Conservation (phyloP, 2,329 filamentous ascomycete species). For the Monosporascus sp. region DNA sequence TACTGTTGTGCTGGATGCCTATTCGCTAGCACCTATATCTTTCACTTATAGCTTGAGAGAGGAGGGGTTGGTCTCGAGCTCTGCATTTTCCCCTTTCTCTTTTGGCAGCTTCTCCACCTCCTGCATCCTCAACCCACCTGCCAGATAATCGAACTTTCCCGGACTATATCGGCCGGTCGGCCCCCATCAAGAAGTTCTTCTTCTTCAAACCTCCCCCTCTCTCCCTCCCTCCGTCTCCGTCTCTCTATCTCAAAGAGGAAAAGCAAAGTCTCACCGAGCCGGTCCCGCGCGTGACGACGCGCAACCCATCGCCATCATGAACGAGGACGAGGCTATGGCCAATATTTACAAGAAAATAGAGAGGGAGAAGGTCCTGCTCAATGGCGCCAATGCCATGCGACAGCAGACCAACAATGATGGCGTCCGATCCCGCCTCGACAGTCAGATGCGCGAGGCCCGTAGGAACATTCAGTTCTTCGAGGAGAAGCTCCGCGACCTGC, state of each 20-base stretch:
- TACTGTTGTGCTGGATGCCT: background rate
- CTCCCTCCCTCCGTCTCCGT: background rate
- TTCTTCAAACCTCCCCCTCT: background rate
- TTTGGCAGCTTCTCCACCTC: background rate
- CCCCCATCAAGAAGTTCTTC: constrained; percentile 1
- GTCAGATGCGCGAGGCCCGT: constrained; percentile 87
- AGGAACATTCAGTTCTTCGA: constrained; percentile 95
- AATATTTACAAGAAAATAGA: constrained; percentile 96
- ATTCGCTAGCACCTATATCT: background rate
- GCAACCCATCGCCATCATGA: constrained; percentile 46
- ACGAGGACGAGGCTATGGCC: constrained; percentile 61
- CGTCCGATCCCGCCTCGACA: constrained; percentile 85
- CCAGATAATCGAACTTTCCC: background rate
- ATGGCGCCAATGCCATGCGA: constrained; percentile 90
- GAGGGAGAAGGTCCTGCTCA: constrained; percentile 91
- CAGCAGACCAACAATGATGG: constrained; percentile 91
- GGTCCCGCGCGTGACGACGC: constrained; percentile 32
- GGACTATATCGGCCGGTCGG: constrained; percentile 1
- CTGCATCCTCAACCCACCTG: background rate
- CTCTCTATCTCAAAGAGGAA: background rate
- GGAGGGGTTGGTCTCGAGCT: background rate
- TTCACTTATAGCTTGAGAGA: background rate
- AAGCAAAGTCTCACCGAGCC: constrained; percentile 2
- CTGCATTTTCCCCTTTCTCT: background rate
- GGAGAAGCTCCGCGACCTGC: constrained; percentile 81